A percentile compares a stretch with the other conserved stretches of the same genome.
These are phyloP conservation scores for Mycena rebaudengoi DNA, from an alignment of 768 basidiomycete genomes.

Conservation along the genomic window DNA sequence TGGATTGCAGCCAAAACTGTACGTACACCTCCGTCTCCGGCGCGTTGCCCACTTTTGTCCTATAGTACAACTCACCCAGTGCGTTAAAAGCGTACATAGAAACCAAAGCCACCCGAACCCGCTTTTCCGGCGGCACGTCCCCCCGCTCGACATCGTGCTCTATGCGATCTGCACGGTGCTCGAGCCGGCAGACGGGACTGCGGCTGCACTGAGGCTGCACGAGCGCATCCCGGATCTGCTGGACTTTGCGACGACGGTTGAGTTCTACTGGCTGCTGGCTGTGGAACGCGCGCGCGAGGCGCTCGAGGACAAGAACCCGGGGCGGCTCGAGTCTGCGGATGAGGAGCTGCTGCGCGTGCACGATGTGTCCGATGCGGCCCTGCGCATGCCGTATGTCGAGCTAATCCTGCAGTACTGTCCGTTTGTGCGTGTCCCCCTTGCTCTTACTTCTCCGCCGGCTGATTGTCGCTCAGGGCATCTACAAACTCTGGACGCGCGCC, in stretches of 20 bases:
- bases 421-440: background rate
- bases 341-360: background rate
- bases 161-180: background rate
- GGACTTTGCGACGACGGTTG: constrained; percentile 3
- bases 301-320: background rate
- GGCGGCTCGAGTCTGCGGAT: background rate
- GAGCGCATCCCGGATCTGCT: constrained; percentile 3
- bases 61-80: constrained; percentile 1
- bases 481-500: background rate
- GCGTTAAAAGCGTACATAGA: constrained; percentile 21
- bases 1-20: too few species aligned
- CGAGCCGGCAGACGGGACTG: too few species aligned
- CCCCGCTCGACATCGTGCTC: constrained; percentile 8
- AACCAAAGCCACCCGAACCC: constrained; percentile 14
- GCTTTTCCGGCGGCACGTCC: constrained; percentile 14
- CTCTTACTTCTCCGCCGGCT: background rate
- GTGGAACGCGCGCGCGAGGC: constrained; percentile 1
- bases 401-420: background rate
- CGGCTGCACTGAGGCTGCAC: too few species aligned
- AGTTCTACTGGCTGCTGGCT: constrained; percentile 7
- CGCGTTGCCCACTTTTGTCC: background rate
- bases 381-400: constrained; percentile 1
- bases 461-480: constrained; percentile 3
- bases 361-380: background rate
- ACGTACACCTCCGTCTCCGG: constrained; percentile 11